phyloP scores from a whole-genome alignment of 495 filamentous ascomycete genomes.

The Acidomyces sp. region DNA sequence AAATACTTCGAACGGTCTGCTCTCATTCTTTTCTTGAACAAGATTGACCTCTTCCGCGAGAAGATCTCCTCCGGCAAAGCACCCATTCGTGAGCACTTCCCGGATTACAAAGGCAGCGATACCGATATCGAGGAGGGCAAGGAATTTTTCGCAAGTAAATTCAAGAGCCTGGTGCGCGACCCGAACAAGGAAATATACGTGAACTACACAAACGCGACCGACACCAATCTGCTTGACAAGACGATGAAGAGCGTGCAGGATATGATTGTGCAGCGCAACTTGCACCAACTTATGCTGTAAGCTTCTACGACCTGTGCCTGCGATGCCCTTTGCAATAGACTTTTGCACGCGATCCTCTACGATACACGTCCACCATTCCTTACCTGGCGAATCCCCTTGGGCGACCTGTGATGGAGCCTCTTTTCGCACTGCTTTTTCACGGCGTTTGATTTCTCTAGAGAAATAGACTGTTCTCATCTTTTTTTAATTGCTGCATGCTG shows the following conservation, averaged over 20 bases:
- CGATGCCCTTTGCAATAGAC: background rate
- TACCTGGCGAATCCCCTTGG: too few species aligned
- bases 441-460: too few species aligned
- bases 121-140: slow-evolving; percentile 48
- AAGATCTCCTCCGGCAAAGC: slow-evolving; percentile 56
- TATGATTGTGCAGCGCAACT: slow-evolving; percentile 97
- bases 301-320: slow-evolving; percentile 9
- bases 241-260: slow-evolving; percentile 97
- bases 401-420: too few species aligned
- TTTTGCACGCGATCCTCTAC: too few species aligned
- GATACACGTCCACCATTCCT: too few species aligned
- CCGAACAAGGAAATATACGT: slow-evolving; percentile 78
- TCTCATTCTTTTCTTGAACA: slow-evolving; percentile 97
- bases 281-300: slow-evolving; percentile 90
- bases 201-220: slow-evolving; percentile 88
- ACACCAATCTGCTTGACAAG: slow-evolving; percentile 92
- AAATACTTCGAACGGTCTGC: slow-evolving; percentile 95
- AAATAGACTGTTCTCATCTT: too few species aligned
- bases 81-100: slow-evolving; percentile 81
- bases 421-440: too few species aligned
- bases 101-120: slow-evolving; percentile 63
- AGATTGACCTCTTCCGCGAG: slow-evolving; percentile 92
- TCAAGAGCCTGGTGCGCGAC: slow-evolving; percentile 72
- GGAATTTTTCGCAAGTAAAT: slow-evolving; percentile 83
- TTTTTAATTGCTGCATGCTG: too few species aligned